Base-by-base conservation (phyloP, 176 grass and related monocot species). In the Carex kokanica region DNA sequence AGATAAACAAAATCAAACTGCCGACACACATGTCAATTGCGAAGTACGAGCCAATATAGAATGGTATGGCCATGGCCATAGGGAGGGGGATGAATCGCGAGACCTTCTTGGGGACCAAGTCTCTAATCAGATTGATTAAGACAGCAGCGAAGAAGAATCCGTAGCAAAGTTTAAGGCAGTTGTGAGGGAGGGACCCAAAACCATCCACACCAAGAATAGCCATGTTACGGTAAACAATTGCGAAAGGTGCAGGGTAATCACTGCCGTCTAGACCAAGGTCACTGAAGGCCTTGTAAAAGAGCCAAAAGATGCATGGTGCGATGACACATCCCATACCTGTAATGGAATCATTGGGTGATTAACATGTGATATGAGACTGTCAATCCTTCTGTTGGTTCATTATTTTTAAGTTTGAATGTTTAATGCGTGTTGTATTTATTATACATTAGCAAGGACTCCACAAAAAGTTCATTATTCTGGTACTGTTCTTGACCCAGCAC, bases 41-140 rank as follows among this genome's bases (percentile, higher is more conserved):
- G 15, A 98, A 98, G 81, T 92, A 92, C 2, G 90, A 73, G 9
- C 95, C 95, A 2, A 93, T 82, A 88, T 90, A 98, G 72, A 98
- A 98, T 45, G 95, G 92, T 60, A 98, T 94, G 0, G 95, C 95
- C 92, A 98, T 98, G 9, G 90, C 95, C 95, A 98, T 98, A 2
- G 95, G 92, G 38, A 94, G 68, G n/a, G 95, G 95, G 70, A 94
- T 91, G 47, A 89, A 98, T 69, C 64, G 85, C 0, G 90, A 87
- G 3, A 94, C 72, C 87, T 64, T 94, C 5, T 89, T n/a, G 3
- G 92, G 92, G 0, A 63, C 56, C 60, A 93, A 9, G 74, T 91
- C 90, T 77, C 90, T 92, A 23, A 78, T 49, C 61, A 88, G 10
- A 87, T 98, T 98, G 67, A 98, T 91, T 65, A 79, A 12, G 49